Evolutionary conservation across 208 protist species (phyloP), one percentile per base, ranked within the genome.

Genomic region (Trypanosoma melophagium): DNA sequence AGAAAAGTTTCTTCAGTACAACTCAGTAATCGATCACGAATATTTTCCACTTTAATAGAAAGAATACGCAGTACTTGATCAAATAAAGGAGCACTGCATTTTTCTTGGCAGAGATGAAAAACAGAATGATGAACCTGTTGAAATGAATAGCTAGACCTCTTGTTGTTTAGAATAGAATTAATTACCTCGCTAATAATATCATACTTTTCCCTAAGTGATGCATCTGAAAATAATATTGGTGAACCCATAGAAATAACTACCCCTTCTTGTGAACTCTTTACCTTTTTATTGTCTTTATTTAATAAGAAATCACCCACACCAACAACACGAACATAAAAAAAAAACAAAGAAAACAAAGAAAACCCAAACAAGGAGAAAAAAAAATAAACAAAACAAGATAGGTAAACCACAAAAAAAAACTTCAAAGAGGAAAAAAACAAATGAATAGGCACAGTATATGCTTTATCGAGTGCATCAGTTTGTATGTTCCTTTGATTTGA

Each of bases 101-200:
- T 76, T 19, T 67, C 51, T 28, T 89, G 81, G n/a, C 83, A 92
- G 7, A 94, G 44, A 28, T 81, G 74, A 74, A 90, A 92, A 52
- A 90, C 80, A 24, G 82, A 75, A 40, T 94, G 86, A 68, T 94
- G 83, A 60, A 89, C 80, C 47, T 66, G 67, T 71, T 94, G 89
- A 71, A 92, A 92, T 16, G 89, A 94, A 63, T 87, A 79, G 10
- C 53, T 57, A 0, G 76, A 86, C 0, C 71, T 60, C 44, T 60
- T 69, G 25, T 87, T 83, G 16, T 63, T 69, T 19, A 94, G 77
- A 69, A 91, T 71, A 22, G 72, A 77, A 24, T 58, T 50, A 35
- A 92, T 75, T 16, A 80, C 64, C 55, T 88, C 72, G 41, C 81
- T 76, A 17, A 94, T 71, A 35, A 92, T 79, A 14, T 58, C n/a